Percentiles rank a stretch among this genome's conserved stretches.
Conservation (phyloP, 768 basidiomycete genomes). For the Cubamyces sp. region DNA sequence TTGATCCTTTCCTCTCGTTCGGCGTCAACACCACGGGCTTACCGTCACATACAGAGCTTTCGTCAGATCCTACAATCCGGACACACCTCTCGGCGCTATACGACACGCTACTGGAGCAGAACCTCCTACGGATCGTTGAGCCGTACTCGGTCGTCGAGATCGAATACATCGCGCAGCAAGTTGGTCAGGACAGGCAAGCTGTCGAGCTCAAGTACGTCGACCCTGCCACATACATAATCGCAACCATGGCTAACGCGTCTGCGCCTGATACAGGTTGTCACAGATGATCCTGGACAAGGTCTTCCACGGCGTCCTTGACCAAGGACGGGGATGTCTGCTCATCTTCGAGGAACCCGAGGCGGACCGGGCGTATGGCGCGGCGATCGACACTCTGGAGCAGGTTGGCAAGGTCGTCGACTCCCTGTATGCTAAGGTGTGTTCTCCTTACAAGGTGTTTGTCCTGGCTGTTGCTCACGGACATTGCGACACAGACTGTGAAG, state of each 20-base stretch:
- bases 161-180: constrained; percentile 81
- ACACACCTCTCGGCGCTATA: constrained; percentile 93
- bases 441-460: background rate
- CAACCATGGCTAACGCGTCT: background rate
- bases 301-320: constrained; percentile 94
- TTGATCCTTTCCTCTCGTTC: constrained; percentile 31
- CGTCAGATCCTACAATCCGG: constrained; percentile 93
- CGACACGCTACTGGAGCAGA: constrained; percentile 95
- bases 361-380: constrained; percentile 88
- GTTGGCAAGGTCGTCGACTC: constrained; percentile 94
- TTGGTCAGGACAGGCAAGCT: constrained; percentile 83
- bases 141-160: constrained; percentile 94
- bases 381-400: constrained; percentile 87
- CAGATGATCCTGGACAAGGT: constrained; percentile 99
- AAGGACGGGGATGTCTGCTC: constrained; percentile 88
- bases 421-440: constrained; percentile 78
- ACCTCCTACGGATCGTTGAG: constrained; percentile 92
- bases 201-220: constrained; percentile 86
- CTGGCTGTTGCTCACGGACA: background rate
- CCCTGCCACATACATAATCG: background rate
- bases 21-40: background rate
- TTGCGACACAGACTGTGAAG: constrained; percentile 10
- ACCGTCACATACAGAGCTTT: constrained; percentile 64
- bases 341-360: constrained; percentile 88
- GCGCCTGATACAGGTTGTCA: constrained; percentile 61